These are phyloP conservation scores for Sonneratia caseolaris DNA, from an alignment of 345 rosid genomes.

Conservation along the genomic window DNA sequence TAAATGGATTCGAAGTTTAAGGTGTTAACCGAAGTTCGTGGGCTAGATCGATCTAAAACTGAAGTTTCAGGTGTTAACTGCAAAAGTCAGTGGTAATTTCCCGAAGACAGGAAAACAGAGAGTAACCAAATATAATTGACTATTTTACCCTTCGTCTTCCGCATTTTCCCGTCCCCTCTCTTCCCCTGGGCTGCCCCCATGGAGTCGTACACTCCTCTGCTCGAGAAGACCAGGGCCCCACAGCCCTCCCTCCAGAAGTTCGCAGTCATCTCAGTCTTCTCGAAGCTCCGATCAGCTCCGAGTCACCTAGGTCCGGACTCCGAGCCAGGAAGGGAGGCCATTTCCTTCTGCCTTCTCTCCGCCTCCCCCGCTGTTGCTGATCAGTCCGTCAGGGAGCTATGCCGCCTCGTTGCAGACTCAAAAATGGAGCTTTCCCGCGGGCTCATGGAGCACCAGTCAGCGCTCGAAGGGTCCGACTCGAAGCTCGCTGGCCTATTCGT, in stretches of 20 bases:
- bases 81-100: too few species aligned
- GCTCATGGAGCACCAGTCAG: constrained; percentile 73
- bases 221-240: constrained; percentile 60
- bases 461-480: constrained; percentile 65
- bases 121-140: background rate
- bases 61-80: too few species aligned
- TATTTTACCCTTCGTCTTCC: background rate
- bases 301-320: constrained; percentile 41
- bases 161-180: background rate
- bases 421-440: constrained; percentile 42
- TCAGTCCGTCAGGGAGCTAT: constrained; percentile 82
- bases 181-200: constrained; percentile 12
- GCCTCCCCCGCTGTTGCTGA: constrained; percentile 62
- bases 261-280: constrained; percentile 68
- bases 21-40: too few species aligned
- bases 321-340: constrained; percentile 50
- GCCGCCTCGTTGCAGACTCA: constrained; percentile 62
- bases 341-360: constrained; percentile 59
- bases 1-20: too few species aligned
- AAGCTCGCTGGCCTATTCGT: constrained; percentile 44
- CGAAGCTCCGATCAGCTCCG: constrained; percentile 66
- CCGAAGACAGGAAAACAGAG: too few species aligned
- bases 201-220: constrained; percentile 57
- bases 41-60: too few species aligned
- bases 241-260: constrained; percentile 78